Evolutionary conservation across 768 basidiomycete species (phyloP), one percentile per base, ranked within the genome.

Genomic region (Neoboletus magnificus): DNA sequence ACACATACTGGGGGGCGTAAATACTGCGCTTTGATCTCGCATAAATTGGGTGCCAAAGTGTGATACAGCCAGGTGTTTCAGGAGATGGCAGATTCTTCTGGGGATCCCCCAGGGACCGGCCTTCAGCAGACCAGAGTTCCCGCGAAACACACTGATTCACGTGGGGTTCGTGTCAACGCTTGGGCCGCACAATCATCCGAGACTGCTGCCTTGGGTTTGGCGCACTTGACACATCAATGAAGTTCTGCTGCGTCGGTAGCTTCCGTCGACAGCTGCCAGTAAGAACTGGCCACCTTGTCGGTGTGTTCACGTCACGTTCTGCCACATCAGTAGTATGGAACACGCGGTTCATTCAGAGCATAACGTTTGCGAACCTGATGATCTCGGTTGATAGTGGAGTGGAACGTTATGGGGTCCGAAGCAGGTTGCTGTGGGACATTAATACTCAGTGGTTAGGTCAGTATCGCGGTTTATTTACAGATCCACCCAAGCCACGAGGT

Each of bases 361-460:
- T 51, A 43, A 48, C 44, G 36, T 48, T 54, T 49, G 9, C 39
- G 49, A 52, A 54, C 62, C 10, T 48, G 58, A 57, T 60, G 35
- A 63, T 39, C 33, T 64, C 58, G 52, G 47, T 58, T 62, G 56
- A 51, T 43, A 52, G 59, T 43, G 49, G 53, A 63, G 50, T 56
- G 58, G 66, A 66, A 61, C 67, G 62, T 57, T 56, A 58, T 46
- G 62, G 67, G 66, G 62, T 63, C 51, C 64, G 54, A 66, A 66
- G 48, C 45, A 23, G 39, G 39, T 15, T 45, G 27, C 36, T 58
- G 54, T 49, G 62, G 53, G 65, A 57, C 41, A 50, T 57, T n/a
- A 40, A 27, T 20, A 8, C 16, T 33, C 40, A 23, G 30, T 43
- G 42, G 52, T 39, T 9, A 45, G 32, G 46, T 47, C 41, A 48